A percentile compares a stretch with the other conserved stretches of the same genome.
These are phyloP conservation scores for Neopestalotiopsis clavispora DNA, from an alignment of 2,329 filamentous ascomycete species.

Conservation along the genomic window DNA sequence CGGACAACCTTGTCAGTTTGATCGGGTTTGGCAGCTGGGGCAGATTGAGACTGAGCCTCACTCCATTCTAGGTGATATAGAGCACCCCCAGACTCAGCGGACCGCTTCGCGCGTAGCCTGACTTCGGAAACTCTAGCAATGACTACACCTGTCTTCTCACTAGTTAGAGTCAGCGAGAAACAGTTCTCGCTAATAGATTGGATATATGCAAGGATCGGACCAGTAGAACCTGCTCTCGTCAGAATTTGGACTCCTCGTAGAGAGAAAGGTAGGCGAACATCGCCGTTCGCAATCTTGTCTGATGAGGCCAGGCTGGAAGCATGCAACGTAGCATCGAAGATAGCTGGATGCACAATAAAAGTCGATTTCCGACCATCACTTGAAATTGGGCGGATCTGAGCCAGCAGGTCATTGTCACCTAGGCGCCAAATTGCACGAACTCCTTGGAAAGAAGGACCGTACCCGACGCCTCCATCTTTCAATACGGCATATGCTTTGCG, in stretches of 20 bases:
- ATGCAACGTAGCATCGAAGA: slow-evolving; percentile 8
- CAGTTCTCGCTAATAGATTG: not conserved
- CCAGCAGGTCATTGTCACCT: slow-evolving; percentile 1
- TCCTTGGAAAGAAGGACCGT: not conserved
- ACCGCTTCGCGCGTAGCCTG: not conserved
- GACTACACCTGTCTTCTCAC: not conserved
- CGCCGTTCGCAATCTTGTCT: not conserved
- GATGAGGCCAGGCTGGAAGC: slow-evolving; percentile 2
- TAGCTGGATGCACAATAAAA: not conserved
- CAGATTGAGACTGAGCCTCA: not conserved
- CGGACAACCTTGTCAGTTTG: not conserved
- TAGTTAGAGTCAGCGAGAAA: not conserved
- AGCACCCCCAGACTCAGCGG: not conserved
- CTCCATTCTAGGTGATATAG: slow-evolving; percentile 5
- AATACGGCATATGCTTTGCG: slow-evolving; percentile 1
- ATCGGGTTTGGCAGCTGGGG: not conserved
- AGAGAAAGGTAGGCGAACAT: slow-evolving; percentile 3
- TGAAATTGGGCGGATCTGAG: not conserved
- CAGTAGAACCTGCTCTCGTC: not conserved
- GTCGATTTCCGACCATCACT: not conserved
- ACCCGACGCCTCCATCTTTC: not conserved
- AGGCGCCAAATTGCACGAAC: slow-evolving; percentile 3
- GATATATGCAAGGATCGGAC: slow-evolving; percentile 2
- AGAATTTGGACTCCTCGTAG: not conserved
- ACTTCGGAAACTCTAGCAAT: slow-evolving; percentile 10